Conservation (phyloP, 1,284 basidiomycete species). For the Ceratobasidium sp. region DNA sequence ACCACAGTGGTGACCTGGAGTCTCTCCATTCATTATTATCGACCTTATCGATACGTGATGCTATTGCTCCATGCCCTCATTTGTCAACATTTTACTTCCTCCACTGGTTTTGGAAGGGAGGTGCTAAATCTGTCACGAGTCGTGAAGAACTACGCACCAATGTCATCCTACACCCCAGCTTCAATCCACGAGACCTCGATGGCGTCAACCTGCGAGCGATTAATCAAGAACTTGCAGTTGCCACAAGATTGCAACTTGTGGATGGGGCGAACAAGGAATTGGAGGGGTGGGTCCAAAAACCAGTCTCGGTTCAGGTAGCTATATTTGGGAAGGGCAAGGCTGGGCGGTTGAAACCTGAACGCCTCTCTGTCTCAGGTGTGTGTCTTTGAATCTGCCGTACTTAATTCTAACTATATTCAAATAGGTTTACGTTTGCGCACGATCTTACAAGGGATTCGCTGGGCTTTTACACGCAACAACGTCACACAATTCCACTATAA, state of each 20-base stretch:
- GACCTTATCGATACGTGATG: background rate
- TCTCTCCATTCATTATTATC: background rate
- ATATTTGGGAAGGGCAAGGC: background rate
- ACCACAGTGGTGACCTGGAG: background rate
- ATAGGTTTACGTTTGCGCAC: conserved; percentile 11
- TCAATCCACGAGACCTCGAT: background rate
- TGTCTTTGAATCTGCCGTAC: background rate
- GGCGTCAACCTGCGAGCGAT: background rate
- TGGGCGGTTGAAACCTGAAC: too few species aligned
- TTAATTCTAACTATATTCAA: background rate
- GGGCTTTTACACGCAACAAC: conserved; percentile 7
- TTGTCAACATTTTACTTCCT: conserved; percentile 18
- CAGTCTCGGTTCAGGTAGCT: conserved; percentile 20
- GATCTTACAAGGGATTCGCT: background rate
- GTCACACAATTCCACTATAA: conserved; percentile 16
- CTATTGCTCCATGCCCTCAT: conserved; percentile 22
- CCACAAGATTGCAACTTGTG: background rate
- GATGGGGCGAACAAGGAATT: background rate
- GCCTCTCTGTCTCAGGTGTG: background rate
- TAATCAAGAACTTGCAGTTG: conserved; percentile 1
- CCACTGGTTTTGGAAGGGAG: conserved; percentile 14
- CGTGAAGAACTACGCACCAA: background rate
- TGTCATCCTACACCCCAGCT: conserved; percentile 2
- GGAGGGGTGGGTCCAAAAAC: conserved; percentile 26
- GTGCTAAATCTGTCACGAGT: background rate